Base-by-base conservation (phyloP, 306 rosid genomes). In the Mucuna pruriens region DNA sequence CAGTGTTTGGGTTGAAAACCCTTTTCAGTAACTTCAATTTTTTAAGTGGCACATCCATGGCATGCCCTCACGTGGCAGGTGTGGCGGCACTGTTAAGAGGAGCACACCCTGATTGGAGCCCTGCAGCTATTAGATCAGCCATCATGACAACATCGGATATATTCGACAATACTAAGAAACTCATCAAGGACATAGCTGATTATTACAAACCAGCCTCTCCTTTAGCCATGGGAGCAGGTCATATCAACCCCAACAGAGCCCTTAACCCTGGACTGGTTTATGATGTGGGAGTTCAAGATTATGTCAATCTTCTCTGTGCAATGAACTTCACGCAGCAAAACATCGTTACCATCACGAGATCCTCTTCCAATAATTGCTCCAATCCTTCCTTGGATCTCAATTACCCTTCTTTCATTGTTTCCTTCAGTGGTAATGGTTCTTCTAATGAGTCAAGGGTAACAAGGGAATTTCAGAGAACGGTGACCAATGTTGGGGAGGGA, bases 391-490 rank as follows among this genome's bases (percentile, higher is more conserved):
- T 49, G 22, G 71, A 64, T 19, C 69, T 64, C 11, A 64, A 92
- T 67, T 92, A 92, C 81, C 97, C 97, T 34, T 92, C 97, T 54
- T 92, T 90, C n/a, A 89, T 88, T 36, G 88, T 91, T 40, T 84
- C 78, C 48, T 79, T 82, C 52, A 49, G 77, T 23, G 65, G 9
- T 1, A 79, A 76, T 1, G 55, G 29, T 13, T 79, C 85, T 8
- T 19, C 62, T 4, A 9, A 65, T 7, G 8, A 9, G 16, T 10
- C 61, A 1, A 48, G 15, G 38, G 74, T 38, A 13, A 19, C 9
- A 2, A 84, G 49, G 11, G 87, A 88, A 6, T 92, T 91, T 67
- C 75, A 25, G 0, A 82, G 97, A 46, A 92, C 86, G 0, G 85
- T 91, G 63, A 91, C 94, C 25, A 84, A 89, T 45, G 75, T 89